Conservation (phyloP, 2,329 filamentous ascomycete species). For the Mollisiaceae sp. region DNA sequence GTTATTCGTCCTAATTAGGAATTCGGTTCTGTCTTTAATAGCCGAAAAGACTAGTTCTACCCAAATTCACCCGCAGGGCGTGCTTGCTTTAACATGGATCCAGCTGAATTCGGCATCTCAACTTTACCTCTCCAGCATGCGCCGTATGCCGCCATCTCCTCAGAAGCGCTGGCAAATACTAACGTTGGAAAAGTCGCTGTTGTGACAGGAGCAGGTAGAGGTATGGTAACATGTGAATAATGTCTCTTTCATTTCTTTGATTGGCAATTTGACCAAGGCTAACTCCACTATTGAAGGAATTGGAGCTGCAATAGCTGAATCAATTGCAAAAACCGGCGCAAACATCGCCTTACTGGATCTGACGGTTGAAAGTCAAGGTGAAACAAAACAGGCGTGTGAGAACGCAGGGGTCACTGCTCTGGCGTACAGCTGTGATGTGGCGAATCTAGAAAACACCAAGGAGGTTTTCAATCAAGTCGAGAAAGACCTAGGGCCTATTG, state of each 20-base stretch:
- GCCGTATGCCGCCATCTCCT: slow-evolving; percentile 5
- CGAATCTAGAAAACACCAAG: neutral
- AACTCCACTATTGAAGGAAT: neutral
- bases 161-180: neutral
- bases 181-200: slow-evolving; percentile 11
- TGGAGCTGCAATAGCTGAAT: slow-evolving; percentile 7
- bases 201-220: slow-evolving; percentile 13
- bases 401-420: neutral
- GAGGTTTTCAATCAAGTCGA: neutral
- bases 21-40: no score
- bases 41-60: no score
- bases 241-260: neutral
- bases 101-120: slow-evolving; percentile 5
- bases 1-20: no score
- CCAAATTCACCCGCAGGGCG: no score
- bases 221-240: neutral
- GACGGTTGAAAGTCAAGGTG: neutral
- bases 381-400: neutral
- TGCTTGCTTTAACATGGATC: slow-evolving; percentile 1
- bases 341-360: slow-evolving; percentile 7
- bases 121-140: slow-evolving; percentile 6
- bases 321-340: slow-evolving; percentile 4
- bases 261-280: neutral
- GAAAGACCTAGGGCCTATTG: neutral
- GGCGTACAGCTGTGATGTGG: neutral